Conservation (phyloP, 2,329 filamentous ascomycete genomes). For the Phialophora tarda region DNA sequence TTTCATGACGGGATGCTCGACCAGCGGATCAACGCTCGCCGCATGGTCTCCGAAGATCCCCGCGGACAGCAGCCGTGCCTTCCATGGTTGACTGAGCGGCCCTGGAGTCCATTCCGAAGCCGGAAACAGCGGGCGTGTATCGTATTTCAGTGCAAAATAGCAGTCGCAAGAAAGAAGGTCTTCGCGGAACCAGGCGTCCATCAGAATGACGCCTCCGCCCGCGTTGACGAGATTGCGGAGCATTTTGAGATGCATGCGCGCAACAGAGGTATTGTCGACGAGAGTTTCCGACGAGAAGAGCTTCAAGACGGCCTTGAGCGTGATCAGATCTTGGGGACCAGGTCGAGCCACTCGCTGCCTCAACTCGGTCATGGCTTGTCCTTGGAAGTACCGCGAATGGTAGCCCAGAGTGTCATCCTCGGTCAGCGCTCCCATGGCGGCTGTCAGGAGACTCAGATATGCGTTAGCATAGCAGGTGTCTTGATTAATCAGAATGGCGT, state of each 20-base stretch:
- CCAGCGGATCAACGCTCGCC: conserved; percentile 31
- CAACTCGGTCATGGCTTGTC: conserved; percentile 37
- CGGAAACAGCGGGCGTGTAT: conserved; percentile 37
- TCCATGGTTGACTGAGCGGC: conserved; percentile 38
- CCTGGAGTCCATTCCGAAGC: conserved; percentile 37
- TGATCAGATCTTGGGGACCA: conserved; percentile 29
- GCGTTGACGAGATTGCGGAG: conserved; percentile 37
- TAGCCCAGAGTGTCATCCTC: conserved; percentile 32
- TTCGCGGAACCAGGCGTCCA: conserved; percentile 39
- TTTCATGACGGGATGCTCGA: conserved; percentile 36
- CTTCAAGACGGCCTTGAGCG: conserved; percentile 36
- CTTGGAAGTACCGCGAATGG: conserved; percentile 36
- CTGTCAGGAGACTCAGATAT: conserved; percentile 34
- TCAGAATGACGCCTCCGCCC: conserved; percentile 35
- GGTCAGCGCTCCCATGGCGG: conserved; percentile 29
- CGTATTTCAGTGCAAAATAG: conserved; percentile 39
- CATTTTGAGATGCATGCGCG: conserved; percentile 39
- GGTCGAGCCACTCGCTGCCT: conserved; percentile 29
- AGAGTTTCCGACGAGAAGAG: conserved; percentile 38
- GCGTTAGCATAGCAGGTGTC: conserved; percentile 37
- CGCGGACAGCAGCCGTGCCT: conserved; percentile 35
- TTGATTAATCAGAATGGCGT: conserved; percentile 31
- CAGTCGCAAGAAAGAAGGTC: conserved; percentile 37
- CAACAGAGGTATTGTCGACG: conserved; percentile 37
- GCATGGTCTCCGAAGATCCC: conserved; percentile 37